phyloP scores from a whole-genome alignment of 139 green algal species.

The Haematococcus sp. region DNA sequence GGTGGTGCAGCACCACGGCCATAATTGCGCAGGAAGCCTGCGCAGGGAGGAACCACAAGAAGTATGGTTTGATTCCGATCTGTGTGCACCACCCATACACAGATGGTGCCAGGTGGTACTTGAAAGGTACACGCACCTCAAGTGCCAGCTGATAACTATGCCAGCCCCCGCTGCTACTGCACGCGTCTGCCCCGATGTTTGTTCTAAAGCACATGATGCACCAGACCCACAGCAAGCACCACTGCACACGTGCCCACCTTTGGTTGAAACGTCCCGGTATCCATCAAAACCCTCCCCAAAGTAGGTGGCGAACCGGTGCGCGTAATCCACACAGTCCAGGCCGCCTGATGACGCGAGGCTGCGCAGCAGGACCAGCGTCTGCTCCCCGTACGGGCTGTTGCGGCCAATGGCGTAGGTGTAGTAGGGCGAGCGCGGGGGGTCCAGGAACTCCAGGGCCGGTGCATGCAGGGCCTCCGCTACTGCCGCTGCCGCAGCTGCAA shows the following conservation, averaged over 20 bases:
- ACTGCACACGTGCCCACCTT: slow-evolving; percentile 16
- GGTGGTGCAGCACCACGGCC: slow-evolving; percentile 36
- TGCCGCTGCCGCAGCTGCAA: no score
- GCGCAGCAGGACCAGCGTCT: slow-evolving; percentile 43
- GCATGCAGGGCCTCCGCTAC: no score
- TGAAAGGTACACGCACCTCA: no score
- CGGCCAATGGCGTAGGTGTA: slow-evolving; percentile 43
- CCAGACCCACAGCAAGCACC: no score
- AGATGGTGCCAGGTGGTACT: no score
- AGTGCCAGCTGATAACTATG: neutral
- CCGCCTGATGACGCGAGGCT: slow-evolving; percentile 29
- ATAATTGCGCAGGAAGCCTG: slow-evolving; percentile 51
- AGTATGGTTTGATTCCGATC: no score
- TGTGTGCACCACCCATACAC: no score
- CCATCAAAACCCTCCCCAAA: slow-evolving; percentile 53
- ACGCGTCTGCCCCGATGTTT: no score
- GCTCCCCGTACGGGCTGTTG: slow-evolving; percentile 59
- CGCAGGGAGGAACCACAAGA: neutral
- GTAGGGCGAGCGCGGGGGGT: slow-evolving; percentile 53
- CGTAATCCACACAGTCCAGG: slow-evolving; percentile 43
- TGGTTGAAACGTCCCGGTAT: slow-evolving; percentile 49
- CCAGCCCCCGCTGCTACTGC: neutral
- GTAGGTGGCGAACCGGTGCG: slow-evolving; percentile 7
- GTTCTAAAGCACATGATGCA: no score
- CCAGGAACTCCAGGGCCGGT: slow-evolving; percentile 46